Evolutionary conservation across 371 early-diverging fungal genomes (phyloP).

Genomic region (Mortierella sp.): DNA sequence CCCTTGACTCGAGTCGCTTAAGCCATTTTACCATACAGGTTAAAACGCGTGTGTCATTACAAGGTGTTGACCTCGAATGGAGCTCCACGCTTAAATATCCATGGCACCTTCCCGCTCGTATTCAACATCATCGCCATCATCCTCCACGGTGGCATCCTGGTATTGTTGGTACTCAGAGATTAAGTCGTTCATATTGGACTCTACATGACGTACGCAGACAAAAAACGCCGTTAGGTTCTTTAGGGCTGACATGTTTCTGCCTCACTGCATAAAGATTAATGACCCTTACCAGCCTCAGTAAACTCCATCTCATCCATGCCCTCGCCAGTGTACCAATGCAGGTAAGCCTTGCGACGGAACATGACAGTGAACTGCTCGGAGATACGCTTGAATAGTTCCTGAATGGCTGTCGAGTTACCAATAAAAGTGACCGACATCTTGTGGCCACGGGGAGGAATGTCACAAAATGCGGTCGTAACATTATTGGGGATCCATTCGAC

Average conservation of each 20-base stretch:
- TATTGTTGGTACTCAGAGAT: slow-evolving; percentile 99
- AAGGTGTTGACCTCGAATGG: too few relatives aligned
- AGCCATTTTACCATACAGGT: too few relatives aligned
- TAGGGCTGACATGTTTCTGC: too few relatives aligned
- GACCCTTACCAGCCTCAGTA: slow-evolving; percentile 75
- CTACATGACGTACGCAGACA: slow-evolving; percentile 52
- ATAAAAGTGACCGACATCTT: slow-evolving; percentile 99
- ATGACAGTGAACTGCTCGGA: slow-evolving; percentile 95
- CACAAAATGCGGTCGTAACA: slow-evolving; percentile 99
- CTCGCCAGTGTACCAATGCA: slow-evolving; percentile 98
- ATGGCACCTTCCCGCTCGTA: slow-evolving; percentile 65
- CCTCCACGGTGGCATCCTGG: slow-evolving; percentile 91
- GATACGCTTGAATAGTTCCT: slow-evolving; percentile 98
- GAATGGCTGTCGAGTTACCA: slow-evolving; percentile 99
- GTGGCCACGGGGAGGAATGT: slow-evolving; percentile 96
- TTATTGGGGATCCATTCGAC: slow-evolving; percentile 99
- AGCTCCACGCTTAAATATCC: slow-evolving; percentile 51
- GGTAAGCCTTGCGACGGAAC: slow-evolving; percentile 97
- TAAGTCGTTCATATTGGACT: slow-evolving; percentile 96
- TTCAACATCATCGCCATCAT: slow-evolving; percentile 73
- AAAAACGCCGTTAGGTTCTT: background rate
- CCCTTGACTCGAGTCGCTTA: too few relatives aligned
- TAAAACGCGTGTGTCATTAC: too few relatives aligned
- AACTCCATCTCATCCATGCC: slow-evolving; percentile 99
- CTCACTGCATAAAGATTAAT: background rate